Evolutionary conservation across 148 eudicot genomes (phyloP).

Genomic region (Gaultheria prostrata): DNA sequence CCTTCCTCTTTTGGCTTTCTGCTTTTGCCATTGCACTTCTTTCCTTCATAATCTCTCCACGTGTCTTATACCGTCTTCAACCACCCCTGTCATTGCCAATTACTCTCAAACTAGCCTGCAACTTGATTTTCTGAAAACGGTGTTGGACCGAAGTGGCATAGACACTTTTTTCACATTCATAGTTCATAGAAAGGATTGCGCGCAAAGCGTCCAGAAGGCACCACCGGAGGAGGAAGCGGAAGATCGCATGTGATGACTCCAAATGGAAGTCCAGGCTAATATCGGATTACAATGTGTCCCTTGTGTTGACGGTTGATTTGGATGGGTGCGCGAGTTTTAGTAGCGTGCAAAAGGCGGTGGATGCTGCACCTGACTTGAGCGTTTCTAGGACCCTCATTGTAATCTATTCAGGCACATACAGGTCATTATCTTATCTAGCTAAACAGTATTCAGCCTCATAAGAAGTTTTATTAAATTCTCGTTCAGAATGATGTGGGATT

Average conservation of each 20-base stretch:
- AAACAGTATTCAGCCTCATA: no score
- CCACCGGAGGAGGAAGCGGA: constrained; percentile 24
- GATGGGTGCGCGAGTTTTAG: constrained; percentile 70
- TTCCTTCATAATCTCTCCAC: constrained; percentile 37
- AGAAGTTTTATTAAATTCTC: background rate
- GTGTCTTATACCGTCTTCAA: constrained; percentile 26
- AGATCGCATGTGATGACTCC: constrained; percentile 29
- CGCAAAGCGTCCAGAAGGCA: constrained; percentile 3
- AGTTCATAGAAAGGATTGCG: constrained; percentile 20
- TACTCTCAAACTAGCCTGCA: background rate
- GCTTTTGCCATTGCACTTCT: constrained; percentile 50
- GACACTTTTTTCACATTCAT: constrained; percentile 23
- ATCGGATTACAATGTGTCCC: constrained; percentile 42
- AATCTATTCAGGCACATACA: constrained; percentile 65
- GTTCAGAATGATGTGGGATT: no score
- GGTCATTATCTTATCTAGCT: constrained; percentile 45
- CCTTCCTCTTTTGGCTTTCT: constrained; percentile 45
- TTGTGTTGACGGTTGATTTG: constrained; percentile 51
- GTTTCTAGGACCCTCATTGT: constrained; percentile 52
- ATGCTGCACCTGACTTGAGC: constrained; percentile 58
- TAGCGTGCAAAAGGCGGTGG: constrained; percentile 77
- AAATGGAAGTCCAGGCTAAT: constrained; percentile 53
- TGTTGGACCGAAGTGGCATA: constrained; percentile 23
- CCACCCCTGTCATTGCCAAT: constrained; percentile 7
- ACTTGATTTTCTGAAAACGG: constrained; percentile 24